Percentiles rank a stretch among this genome's conserved stretches.
Conservation (phyloP, 2,329 filamentous ascomycete genomes). For the Aureobasidium sp. region DNA sequence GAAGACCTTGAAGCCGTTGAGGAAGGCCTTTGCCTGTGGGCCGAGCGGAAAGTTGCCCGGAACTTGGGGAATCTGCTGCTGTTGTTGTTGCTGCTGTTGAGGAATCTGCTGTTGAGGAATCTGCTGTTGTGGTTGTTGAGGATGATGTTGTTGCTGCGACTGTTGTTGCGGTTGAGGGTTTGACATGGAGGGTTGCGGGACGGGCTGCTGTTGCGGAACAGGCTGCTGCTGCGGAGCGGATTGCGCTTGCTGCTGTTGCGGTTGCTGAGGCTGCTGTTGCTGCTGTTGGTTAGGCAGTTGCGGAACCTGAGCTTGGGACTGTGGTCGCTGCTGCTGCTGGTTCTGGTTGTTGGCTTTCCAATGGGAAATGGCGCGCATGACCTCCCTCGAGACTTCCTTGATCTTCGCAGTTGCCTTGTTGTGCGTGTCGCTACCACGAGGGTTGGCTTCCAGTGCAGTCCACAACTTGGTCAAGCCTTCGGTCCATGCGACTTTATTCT, state of each 20-base stretch:
- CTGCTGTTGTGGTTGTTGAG: constrained; percentile 8
- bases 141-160: constrained; percentile 18
- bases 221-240: constrained; percentile 14
- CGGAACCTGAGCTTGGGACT: constrained; percentile 4
- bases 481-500: constrained; percentile 9
- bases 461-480: constrained; percentile 15
- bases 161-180: constrained; percentile 18
- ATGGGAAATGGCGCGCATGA: constrained; percentile 11
- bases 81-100: constrained; percentile 19
- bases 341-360: constrained; percentile 10
- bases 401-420: constrained; percentile 16
- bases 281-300: constrained; percentile 7
- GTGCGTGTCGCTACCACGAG: constrained; percentile 13
- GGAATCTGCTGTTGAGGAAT: not conserved
- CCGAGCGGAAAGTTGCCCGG: constrained; percentile 26
- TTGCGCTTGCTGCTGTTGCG: constrained; percentile 13
- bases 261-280: constrained; percentile 15
- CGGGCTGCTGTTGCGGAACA: not conserved
- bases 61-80: constrained; percentile 19
- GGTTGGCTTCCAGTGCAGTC: constrained; percentile 13
- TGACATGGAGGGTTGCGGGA: constrained; percentile 16
- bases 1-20: constrained; percentile 13
- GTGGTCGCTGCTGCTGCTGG: not conserved
- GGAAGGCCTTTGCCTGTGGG: constrained; percentile 20
- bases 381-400: constrained; percentile 17